These are phyloP conservation scores for Diaporthe helianthi DNA, from an alignment of 2,329 filamentous ascomycete species.

Conservation along the genomic window DNA sequence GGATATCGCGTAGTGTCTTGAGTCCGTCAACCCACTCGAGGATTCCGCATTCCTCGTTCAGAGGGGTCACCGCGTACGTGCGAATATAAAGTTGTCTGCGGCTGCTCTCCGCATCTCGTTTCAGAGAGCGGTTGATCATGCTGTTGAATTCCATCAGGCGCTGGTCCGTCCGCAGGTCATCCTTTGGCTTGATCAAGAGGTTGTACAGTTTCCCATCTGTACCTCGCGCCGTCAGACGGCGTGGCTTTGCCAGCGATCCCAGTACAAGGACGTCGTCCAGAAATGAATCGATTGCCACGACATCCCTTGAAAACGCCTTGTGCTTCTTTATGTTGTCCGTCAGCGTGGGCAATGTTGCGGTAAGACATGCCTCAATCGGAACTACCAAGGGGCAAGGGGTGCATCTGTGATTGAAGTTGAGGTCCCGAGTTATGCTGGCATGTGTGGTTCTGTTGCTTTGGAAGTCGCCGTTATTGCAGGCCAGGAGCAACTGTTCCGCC, in stretches of 20 bases:
- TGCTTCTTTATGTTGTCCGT: conserved; percentile 79
- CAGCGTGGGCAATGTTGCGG: conserved; percentile 77
- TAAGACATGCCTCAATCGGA: conserved; percentile 84
- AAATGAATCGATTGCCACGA: conserved; percentile 82
- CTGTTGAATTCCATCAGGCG: conserved; percentile 99
- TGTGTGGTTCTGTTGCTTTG: conserved; percentile 69
- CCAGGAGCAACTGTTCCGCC: conserved; percentile 78
- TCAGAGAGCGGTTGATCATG: conserved; percentile 95
- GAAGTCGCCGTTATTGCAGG: conserved; percentile 80
- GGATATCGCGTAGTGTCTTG: conserved; percentile 90
- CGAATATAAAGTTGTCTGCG: conserved; percentile 92
- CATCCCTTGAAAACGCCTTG: conserved; percentile 85
- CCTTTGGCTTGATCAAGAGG: conserved; percentile 95
- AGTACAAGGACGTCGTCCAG: conserved; percentile 88
- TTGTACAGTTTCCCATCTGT: conserved; percentile 90
- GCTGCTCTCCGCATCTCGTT: conserved; percentile 89
- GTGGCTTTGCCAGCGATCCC: conserved; percentile 89
- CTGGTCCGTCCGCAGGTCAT: conserved; percentile 96
- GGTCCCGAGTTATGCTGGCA: conserved; percentile 78
- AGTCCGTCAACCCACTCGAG: conserved; percentile 99
- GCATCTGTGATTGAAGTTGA: conserved; percentile 84
- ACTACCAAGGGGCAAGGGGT: conserved; percentile 88
- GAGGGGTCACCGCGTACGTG: conserved; percentile 93
- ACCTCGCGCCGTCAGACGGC: conserved; percentile 86
- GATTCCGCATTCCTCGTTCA: conserved; percentile 97